These are phyloP conservation scores for Starmerella geochares DNA, from an alignment of 805 yeast species.

Conservation along the genomic window DNA sequence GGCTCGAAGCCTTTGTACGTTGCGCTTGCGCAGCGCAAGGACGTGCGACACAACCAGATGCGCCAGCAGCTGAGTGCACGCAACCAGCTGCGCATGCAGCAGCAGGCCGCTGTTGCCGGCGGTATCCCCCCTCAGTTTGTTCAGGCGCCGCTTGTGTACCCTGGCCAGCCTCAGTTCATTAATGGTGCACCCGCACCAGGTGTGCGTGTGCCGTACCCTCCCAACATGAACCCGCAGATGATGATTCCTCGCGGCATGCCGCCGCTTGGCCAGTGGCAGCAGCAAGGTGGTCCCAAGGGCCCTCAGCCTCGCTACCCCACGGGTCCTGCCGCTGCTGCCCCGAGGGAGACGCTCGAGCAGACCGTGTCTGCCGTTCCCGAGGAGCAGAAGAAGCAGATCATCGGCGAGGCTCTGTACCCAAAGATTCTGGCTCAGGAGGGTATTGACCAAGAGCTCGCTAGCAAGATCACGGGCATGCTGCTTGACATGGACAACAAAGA, in stretches of 20 bases:
- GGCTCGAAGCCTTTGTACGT: constrained; percentile 94
- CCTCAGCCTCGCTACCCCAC: constrained; percentile 27
- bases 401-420: constrained; percentile 96
- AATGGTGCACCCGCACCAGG: constrained; percentile 47
- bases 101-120: constrained; percentile 69
- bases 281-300: constrained; percentile 11
- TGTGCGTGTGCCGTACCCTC: constrained; percentile 50
- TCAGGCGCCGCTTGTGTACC: constrained; percentile 35
- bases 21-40: constrained; percentile 97
- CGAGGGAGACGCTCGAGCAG: constrained; percentile 43
- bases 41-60: constrained; percentile 90
- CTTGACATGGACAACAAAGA: constrained; percentile 89
- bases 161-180: constrained; percentile 64
- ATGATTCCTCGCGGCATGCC: constrained; percentile 32
- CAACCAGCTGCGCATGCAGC: constrained; percentile 97
- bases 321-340: constrained; percentile 26
- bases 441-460: constrained; percentile 91
- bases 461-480: constrained; percentile 98
- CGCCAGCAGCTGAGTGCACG: constrained; percentile 97
- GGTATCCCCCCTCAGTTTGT: constrained; percentile 82
- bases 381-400: constrained; percentile 91
- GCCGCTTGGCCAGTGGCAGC: constrained; percentile 34
- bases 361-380: constrained; percentile 53
- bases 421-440: constrained; percentile 78
- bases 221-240: constrained; percentile 26